Conservation (phyloP, 1,284 basidiomycete genomes). For the Ustilago crameri region DNA sequence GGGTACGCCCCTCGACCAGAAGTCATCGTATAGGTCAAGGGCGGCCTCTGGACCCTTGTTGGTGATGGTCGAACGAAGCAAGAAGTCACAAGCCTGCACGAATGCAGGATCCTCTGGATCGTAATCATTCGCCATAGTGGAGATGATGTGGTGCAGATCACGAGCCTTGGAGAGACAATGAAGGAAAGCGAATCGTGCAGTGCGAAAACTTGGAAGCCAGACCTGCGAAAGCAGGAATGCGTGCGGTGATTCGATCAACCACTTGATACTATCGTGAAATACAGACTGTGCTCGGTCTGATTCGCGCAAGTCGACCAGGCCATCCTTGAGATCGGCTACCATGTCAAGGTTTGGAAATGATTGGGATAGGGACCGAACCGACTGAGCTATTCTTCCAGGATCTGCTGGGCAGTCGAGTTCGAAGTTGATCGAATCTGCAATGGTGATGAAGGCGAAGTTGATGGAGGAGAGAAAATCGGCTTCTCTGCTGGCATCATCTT, state of each 20-base stretch:
- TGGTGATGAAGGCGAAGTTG: conserved; percentile 18
- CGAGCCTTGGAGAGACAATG: conserved; percentile 19
- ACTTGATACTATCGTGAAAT: conserved; percentile 18
- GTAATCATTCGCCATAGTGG: conserved; percentile 10
- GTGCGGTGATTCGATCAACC: conserved; percentile 33
- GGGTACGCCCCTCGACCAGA: conserved; percentile 35
- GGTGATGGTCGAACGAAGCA: conserved; percentile 24
- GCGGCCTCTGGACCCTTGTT: conserved; percentile 16
- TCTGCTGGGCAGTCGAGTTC: conserved; percentile 10
- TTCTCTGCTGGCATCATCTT: not conserved
- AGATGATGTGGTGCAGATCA: conserved; percentile 12
- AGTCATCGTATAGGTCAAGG: conserved; percentile 27
- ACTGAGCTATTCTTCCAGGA: not conserved
- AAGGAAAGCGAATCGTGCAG: conserved; percentile 13
- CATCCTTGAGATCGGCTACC: conserved; percentile 7
- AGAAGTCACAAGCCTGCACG: conserved; percentile 10
- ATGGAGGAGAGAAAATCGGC: conserved; percentile 16
- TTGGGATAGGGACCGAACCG: conserved; percentile 3
- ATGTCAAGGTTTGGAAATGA: conserved; percentile 16
- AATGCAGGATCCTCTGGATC: conserved; percentile 21
- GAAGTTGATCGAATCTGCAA: conserved; percentile 32
- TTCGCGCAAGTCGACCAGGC: not conserved
- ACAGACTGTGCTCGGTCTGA: too few relatives aligned
- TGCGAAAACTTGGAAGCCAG: conserved; percentile 4
- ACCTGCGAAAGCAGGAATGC: conserved; percentile 30